Conservation (phyloP, 202 grass and related monocot genomes). For the Dendrocalamus latiflorus region DNA sequence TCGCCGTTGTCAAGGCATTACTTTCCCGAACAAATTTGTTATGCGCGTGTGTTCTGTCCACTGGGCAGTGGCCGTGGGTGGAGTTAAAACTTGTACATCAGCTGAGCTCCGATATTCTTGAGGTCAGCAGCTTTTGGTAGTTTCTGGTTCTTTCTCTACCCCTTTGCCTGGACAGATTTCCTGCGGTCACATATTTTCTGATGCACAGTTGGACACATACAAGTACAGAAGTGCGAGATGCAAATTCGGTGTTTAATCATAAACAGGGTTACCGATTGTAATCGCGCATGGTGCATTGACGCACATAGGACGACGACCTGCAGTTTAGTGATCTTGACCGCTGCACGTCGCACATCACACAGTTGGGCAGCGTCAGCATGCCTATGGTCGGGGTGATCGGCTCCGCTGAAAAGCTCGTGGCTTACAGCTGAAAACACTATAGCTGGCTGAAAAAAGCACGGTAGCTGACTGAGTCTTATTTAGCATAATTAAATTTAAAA, state of each 20-base stretch:
- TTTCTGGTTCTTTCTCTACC: neutral
- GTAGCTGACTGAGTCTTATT: no score
- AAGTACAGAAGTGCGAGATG: neutral
- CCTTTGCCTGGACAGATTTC: neutral
- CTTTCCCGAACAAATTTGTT: neutral
- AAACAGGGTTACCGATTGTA: conserved; percentile 10
- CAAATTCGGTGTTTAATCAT: neutral
- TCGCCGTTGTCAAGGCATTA: neutral
- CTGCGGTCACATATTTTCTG: neutral
- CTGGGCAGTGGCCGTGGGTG: neutral
- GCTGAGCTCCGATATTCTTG: neutral
- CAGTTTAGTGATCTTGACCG: neutral
- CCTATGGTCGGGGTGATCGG: no score
- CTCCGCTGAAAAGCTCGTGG: no score
- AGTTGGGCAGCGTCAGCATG: neutral
- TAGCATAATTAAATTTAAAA: no score
- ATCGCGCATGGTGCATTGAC: neutral
- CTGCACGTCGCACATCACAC: neutral
- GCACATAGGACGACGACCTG: neutral
- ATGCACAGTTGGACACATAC: neutral
- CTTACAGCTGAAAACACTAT: no score
- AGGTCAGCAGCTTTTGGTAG: neutral
- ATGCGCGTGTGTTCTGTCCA: neutral
- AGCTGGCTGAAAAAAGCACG: no score
- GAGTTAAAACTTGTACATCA: neutral